Evolutionary conservation across 2,329 filamentous ascomycete species (phyloP), one percentile per base, ranked within the genome.

Genomic region (Trichoderma oligosporum): DNA sequence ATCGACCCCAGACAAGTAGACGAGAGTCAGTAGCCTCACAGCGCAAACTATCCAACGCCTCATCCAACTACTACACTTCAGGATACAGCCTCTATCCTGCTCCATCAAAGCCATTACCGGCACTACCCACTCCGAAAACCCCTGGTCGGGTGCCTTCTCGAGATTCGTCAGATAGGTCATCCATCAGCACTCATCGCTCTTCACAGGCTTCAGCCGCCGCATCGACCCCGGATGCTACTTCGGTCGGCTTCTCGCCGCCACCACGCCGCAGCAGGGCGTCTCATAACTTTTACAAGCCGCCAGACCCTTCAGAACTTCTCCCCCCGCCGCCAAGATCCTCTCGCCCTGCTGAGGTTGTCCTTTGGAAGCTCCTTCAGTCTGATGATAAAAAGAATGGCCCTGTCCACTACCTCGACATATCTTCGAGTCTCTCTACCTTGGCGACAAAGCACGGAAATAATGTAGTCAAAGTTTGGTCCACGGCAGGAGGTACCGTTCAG

Each of bases 381-480:
- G 62, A 65, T 4, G 64, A 65, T 12, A 69, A 70, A 46, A 68
- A 69, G 47, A 65, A 70, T 44, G 68, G 68, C 12, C 63, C 64
- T 5, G 66, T 74, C 7, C 68, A 69, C 60, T 72, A 68, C 52
- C 63, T 74, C 25, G 73, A 75, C 60, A 64, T 72, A 4, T 73
- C 72, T 1, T 64, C 67, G 1, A 66, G 64, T 1, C 68, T 68
- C 0, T 64, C 67, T 4, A 68, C 68, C 8, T 61, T 75, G 2
- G 72, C 72, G 6, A 73, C 67, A 63, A 71, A 71, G 55, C 68
- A 71, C 35, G 69, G 69, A 25, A 70, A 97, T 70, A 87, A 88
- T 59, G 90, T 89, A 1, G 88, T 96, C 59, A 96, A 96, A 73
- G 89, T 97, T 55, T 97, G 91, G 87, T 90, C 89, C 7, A 78